A percentile compares a stretch with the other conserved stretches of the same genome.
phyloP scores from a whole-genome alignment of 768 basidiomycete genomes.

The Tulasnella sp. region DNA sequence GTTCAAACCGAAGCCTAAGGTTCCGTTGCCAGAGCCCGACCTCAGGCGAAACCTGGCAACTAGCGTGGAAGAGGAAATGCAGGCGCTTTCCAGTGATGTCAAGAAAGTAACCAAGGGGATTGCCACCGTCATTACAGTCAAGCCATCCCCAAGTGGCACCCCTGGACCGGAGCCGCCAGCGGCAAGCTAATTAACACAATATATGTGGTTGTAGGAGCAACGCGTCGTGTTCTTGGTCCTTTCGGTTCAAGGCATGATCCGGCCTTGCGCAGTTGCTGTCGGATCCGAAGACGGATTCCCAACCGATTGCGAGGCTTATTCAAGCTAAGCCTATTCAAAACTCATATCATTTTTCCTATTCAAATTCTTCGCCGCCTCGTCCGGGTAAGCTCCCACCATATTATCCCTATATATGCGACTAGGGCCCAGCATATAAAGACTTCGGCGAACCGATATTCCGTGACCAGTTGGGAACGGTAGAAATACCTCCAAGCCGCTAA shows the following conservation, averaged over 20 bases:
- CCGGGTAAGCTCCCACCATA: background rate
- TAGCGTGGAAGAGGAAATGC: background rate
- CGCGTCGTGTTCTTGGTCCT: background rate
- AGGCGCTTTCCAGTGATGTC: background rate
- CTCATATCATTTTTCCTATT: background rate
- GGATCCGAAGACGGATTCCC: background rate
- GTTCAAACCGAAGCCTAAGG: conserved; percentile 49
- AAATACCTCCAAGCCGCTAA: background rate
- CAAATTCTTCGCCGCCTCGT: background rate
- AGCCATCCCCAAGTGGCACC: background rate
- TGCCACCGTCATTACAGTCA: background rate
- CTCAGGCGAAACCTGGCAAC: background rate
- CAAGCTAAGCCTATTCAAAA: background rate
- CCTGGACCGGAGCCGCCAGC: background rate
- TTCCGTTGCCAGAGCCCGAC: conserved; percentile 34
- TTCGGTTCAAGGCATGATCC: background rate
- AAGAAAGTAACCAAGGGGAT: background rate
- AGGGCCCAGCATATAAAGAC: background rate
- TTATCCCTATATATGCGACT: background rate
- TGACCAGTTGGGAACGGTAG: background rate
- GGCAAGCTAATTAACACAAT: background rate
- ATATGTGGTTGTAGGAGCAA: background rate
- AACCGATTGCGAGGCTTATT: background rate
- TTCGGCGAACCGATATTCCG: background rate
- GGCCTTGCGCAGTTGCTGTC: background rate